A percentile compares a stretch with the other conserved stretches of the same genome.
These are phyloP conservation scores for Brassica balearica DNA, from an alignment of 441 rosid genomes.

Conservation along the genomic window DNA sequence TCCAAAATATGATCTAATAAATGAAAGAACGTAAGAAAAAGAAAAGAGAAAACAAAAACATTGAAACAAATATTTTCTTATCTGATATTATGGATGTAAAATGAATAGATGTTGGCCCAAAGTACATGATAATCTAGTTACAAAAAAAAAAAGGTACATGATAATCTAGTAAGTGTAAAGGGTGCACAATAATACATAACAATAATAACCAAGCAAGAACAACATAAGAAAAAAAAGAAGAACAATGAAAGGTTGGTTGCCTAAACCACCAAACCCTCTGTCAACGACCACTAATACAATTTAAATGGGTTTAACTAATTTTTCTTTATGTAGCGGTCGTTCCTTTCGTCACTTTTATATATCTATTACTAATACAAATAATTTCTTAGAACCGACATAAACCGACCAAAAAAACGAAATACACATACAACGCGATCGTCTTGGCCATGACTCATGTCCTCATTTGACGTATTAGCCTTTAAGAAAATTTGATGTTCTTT, in stretches of 20 bases:
- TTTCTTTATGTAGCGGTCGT: not conserved
- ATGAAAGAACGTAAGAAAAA: not conserved
- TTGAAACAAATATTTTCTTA: not conserved
- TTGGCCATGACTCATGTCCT: conserved; percentile 1
- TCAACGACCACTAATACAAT: conserved; percentile 11
- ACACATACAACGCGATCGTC: conserved; percentile 7
- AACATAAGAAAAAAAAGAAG: not conserved
- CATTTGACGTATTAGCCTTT: conserved; percentile 26
- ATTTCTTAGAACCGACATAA: not conserved
- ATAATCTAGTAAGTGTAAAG: not conserved
- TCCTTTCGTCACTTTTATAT: not conserved
- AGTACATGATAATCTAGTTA: not conserved
- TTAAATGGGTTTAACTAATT: not conserved
- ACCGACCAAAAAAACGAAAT: conserved; percentile 25
- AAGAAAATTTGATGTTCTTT: not conserved
- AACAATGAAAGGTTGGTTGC: conserved; percentile 25
- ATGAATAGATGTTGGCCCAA: not conserved
- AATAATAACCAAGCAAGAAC: not conserved
- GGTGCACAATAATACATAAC: not conserved
- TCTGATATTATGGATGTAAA: not conserved
- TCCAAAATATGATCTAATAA: not conserved
- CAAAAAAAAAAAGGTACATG: not conserved
- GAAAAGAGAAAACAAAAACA: not conserved
- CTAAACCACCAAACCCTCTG: conserved; percentile 23
- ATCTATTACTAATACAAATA: not conserved